A percentile compares a stretch with the other conserved stretches of the same genome.
Evolutionary conservation across 441 rosid genomes (phyloP).

Genomic region (Gossypium gossypioides): DNA sequence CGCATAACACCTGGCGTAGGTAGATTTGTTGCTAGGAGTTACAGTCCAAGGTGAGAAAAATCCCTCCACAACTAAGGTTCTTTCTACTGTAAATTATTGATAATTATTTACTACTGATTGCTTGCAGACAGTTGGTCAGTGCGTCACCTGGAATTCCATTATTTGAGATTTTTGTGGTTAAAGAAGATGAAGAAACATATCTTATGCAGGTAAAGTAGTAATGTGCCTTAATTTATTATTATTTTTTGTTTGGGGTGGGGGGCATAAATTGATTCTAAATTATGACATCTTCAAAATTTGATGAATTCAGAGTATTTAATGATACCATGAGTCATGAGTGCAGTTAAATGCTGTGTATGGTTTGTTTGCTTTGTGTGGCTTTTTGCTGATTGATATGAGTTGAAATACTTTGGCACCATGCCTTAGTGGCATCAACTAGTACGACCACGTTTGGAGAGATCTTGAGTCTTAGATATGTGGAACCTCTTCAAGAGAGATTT

Average conservation of each 20-base stretch:
- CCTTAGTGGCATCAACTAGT: too few relatives aligned
- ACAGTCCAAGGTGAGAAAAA: slow-evolving; percentile 60
- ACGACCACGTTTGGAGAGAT: too few relatives aligned
- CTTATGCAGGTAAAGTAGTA: slow-evolving; percentile 58
- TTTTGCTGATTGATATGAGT: neutral
- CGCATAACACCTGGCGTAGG: slow-evolving; percentile 77
- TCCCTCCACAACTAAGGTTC: slow-evolving; percentile 6
- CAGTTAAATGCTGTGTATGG: neutral
- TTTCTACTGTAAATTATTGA: slow-evolving; percentile 6
- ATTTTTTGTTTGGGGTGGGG: neutral
- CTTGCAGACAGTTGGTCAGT: slow-evolving; percentile 68
- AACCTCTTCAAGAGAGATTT: too few relatives aligned
- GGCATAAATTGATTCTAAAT: neutral
- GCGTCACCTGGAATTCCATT: slow-evolving; percentile 76
- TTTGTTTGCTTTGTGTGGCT: neutral
- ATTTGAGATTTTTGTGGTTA: slow-evolving; percentile 82
- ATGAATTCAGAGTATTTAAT: neutral
- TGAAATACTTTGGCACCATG: neutral
- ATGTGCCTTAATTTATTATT: neutral
- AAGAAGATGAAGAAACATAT: slow-evolving; percentile 53
- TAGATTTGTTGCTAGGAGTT: slow-evolving; percentile 80
- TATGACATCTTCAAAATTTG: neutral
- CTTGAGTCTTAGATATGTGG: too few relatives aligned
- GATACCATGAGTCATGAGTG: neutral
- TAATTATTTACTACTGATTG: slow-evolving; percentile 21